Percentiles rank a stretch among this genome's conserved stretches.
Conservation (phyloP, 805 yeast genomes). For the Candida glaebosa region DNA sequence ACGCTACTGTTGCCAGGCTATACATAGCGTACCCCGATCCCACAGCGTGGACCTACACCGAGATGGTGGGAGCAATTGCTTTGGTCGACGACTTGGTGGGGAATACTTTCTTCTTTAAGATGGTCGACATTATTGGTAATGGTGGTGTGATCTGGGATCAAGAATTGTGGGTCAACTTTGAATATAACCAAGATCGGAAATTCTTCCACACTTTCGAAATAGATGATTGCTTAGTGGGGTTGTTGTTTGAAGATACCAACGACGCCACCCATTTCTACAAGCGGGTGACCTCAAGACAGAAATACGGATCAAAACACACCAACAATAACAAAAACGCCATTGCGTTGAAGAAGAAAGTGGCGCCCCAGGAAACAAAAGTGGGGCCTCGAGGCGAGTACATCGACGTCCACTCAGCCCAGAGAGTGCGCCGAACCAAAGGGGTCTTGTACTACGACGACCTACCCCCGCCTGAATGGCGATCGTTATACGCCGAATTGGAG, state of each 20-base stretch:
- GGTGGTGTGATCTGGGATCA: slow-evolving; percentile 97
- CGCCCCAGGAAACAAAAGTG: slow-evolving; percentile 17
- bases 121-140: slow-evolving; percentile 79
- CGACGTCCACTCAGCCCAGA: slow-evolving; percentile 47
- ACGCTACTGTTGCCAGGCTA: slow-evolving; percentile 84
- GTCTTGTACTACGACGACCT: slow-evolving; percentile 68
- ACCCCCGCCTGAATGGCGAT: slow-evolving; percentile 85
- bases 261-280: slow-evolving; percentile 88
- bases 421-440: slow-evolving; percentile 55
- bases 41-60: slow-evolving; percentile 81
- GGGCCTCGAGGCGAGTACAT: slow-evolving; percentile 68
- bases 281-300: slow-evolving; percentile 68
- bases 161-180: slow-evolving; percentile 83
- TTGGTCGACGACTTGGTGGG: slow-evolving; percentile 92
- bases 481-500: slow-evolving; percentile 68
- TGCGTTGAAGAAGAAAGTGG: slow-evolving; percentile 50
- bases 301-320: slow-evolving; percentile 85
- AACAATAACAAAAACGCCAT: slow-evolving; percentile 83
- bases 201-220: slow-evolving; percentile 94
- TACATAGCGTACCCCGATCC: slow-evolving; percentile 89
- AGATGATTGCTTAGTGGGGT: slow-evolving; percentile 84
- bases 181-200: slow-evolving; percentile 89
- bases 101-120: slow-evolving; percentile 84
- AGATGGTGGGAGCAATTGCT: slow-evolving; percentile 81
- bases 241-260: slow-evolving; percentile 80